These are phyloP conservation scores for Tetrapisispora fleetii DNA, from an alignment of 805 yeast genomes.

Conservation along the genomic window DNA sequence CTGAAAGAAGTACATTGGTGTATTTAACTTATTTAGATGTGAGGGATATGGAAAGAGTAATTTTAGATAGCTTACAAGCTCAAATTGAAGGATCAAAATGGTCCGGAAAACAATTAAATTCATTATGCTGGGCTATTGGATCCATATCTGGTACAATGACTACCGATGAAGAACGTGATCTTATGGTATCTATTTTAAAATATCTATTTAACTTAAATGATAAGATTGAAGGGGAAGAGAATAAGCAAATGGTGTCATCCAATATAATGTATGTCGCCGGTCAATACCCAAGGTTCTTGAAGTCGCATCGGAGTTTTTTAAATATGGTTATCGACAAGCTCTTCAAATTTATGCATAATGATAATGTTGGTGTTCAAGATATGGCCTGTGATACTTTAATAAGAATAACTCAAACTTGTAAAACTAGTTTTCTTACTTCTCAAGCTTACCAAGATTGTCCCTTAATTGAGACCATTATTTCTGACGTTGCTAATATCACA, in stretches of 20 bases:
- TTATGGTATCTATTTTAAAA: constrained; percentile 79
- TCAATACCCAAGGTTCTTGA: constrained; percentile 91
- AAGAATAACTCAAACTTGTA: constrained; percentile 87
- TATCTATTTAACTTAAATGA: constrained; percentile 82
- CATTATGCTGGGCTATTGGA: constrained; percentile 98
- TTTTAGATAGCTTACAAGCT: constrained; percentile 76
- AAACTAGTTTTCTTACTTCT: constrained; percentile 78
- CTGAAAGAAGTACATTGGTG: constrained; percentile 88
- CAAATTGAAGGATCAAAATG: constrained; percentile 92
- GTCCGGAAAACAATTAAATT: constrained; percentile 95
- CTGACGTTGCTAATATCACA: constrained; percentile 68
- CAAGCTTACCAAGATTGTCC: constrained; percentile 83
- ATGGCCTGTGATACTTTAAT: constrained; percentile 99
- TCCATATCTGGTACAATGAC: constrained; percentile 97
- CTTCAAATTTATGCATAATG: constrained; percentile 97
- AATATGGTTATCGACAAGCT: constrained; percentile 88
- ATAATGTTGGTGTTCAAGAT: constrained; percentile 97
- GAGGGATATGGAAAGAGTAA: constrained; percentile 79
- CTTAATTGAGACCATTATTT: constrained; percentile 76
- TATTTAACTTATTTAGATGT: constrained; percentile 92
- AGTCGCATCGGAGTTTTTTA: constrained; percentile 94
- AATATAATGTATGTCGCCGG: constrained; percentile 98
- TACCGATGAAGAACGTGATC: constrained; percentile 90
- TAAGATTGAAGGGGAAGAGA: constrained; percentile 87
- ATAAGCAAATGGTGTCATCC: constrained; percentile 95